Percentiles rank a stretch among this genome's conserved stretches.
Evolutionary conservation across 352 stramenopile species (phyloP).

Genomic region (Pythium pyrilobum): DNA sequence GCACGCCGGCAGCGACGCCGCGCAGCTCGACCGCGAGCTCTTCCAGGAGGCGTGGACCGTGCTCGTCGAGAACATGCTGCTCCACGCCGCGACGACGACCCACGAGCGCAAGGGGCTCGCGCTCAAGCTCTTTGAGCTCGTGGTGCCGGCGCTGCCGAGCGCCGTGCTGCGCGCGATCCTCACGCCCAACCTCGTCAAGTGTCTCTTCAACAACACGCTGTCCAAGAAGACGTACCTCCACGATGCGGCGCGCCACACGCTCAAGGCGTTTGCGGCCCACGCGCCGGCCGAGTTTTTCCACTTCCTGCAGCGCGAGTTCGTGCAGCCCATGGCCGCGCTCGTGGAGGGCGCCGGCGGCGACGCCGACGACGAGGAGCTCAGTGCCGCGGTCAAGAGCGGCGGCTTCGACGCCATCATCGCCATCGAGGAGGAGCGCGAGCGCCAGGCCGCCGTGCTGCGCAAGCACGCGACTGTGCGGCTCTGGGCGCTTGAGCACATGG

Average conservation of each 20-base stretch:
- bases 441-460: slow-evolving; percentile 41
- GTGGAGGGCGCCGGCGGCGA: slow-evolving; percentile 34
- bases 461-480: slow-evolving; percentile 60
- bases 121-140: slow-evolving; percentile 80
- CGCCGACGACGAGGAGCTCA: slow-evolving; percentile 35
- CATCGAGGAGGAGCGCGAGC: slow-evolving; percentile 77
- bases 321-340: slow-evolving; percentile 48
- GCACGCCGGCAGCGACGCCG: slow-evolving; percentile 28
- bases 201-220: slow-evolving; percentile 76
- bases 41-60: slow-evolving; percentile 78
- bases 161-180: slow-evolving; percentile 54
- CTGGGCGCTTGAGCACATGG: slow-evolving; percentile 69
- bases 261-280: slow-evolving; percentile 50
- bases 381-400: slow-evolving; percentile 29
- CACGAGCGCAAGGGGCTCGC: slow-evolving; percentile 76
- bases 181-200: slow-evolving; percentile 76
- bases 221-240: slow-evolving; percentile 82
- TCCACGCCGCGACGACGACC: slow-evolving; percentile 38
- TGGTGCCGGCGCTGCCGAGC: slow-evolving; percentile 45
- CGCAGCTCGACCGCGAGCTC: slow-evolving; percentile 50
- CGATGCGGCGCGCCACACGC: slow-evolving; percentile 60
- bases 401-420: slow-evolving; percentile 66
- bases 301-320: slow-evolving; percentile 71
- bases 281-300: slow-evolving; percentile 59
- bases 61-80: slow-evolving; percentile 74